Percentiles rank a stretch among this genome's conserved stretches.
phyloP scores from a whole-genome alignment of 2,329 filamentous ascomycete species.

The Exserohilum turcica region DNA sequence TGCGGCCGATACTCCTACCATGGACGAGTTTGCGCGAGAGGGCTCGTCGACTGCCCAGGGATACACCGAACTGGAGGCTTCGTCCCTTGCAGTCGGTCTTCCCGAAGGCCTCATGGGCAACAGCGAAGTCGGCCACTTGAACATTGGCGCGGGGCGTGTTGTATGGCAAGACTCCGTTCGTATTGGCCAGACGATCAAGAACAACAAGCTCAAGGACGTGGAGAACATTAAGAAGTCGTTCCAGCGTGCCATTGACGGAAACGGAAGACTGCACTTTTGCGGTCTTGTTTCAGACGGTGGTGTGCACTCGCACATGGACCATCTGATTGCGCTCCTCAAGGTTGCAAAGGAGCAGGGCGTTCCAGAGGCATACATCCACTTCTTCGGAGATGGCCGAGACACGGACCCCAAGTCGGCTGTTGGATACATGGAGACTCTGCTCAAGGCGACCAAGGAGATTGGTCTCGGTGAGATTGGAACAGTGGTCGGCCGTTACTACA shows the following conservation, averaged over 20 bases:
- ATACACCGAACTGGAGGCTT: slow-evolving; percentile 92
- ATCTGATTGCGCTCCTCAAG: slow-evolving; percentile 84
- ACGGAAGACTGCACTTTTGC: slow-evolving; percentile 88
- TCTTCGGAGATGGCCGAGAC: slow-evolving; percentile 97
- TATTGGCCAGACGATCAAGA: slow-evolving; percentile 92
- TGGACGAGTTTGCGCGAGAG: slow-evolving; percentile 78
- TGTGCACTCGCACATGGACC: slow-evolving; percentile 94
- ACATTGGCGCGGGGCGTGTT: slow-evolving; percentile 95
- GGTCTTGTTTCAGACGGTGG: slow-evolving; percentile 94
- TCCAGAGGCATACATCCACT: slow-evolving; percentile 95
- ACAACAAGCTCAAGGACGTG: slow-evolving; percentile 75
- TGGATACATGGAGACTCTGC: slow-evolving; percentile 83
- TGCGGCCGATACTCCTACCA: slow-evolving; percentile 87
- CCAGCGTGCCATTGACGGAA: slow-evolving; percentile 79
- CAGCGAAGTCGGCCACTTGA: slow-evolving; percentile 97
- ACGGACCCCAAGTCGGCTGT: slow-evolving; percentile 95
- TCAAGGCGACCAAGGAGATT: slow-evolving; percentile 81
- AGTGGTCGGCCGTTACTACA: slow-evolving; percentile 93
- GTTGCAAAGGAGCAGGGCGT: slow-evolving; percentile 88
- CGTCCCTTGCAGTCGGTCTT: slow-evolving; percentile 91
- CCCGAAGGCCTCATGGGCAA: slow-evolving; percentile 99
- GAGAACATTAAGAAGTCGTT: slow-evolving; percentile 79
- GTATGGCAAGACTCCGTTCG: slow-evolving; percentile 96
- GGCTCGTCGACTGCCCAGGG: slow-evolving; percentile 77
- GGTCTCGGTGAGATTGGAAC: slow-evolving; percentile 88